Evolutionary conservation across 1,139 yeast genomes (phyloP).

Genomic region (Suzukiozyma palmioleophila): DNA sequence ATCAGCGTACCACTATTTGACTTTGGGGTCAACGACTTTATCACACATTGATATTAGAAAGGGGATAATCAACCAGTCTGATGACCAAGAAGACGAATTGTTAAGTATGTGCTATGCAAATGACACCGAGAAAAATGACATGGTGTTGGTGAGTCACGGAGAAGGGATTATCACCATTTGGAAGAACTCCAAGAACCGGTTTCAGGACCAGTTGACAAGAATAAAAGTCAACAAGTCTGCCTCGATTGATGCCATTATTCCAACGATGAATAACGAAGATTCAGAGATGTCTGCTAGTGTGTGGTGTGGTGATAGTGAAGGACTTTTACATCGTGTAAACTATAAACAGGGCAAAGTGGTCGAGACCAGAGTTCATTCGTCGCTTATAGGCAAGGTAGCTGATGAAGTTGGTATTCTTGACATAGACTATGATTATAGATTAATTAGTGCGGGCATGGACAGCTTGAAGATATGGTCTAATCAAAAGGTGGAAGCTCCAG

Average conservation of each 20-base stretch:
- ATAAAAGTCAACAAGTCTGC: conserved; percentile 67
- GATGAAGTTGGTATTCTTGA: conserved; percentile 74
- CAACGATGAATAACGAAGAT: conserved; percentile 69
- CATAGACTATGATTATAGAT: conserved; percentile 72
- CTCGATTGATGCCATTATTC: conserved; percentile 71
- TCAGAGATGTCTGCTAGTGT: conserved; percentile 48
- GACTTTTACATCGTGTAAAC: conserved; percentile 67
- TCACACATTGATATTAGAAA: conserved; percentile 78
- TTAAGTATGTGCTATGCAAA: conserved; percentile 64
- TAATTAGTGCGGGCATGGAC: conserved; percentile 83
- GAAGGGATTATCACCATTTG: conserved; percentile 92
- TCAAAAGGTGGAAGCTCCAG: conserved; percentile 16
- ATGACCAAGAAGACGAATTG: conserved; percentile 91
- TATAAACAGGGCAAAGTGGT: conserved; percentile 59
- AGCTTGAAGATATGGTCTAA: conserved; percentile 68
- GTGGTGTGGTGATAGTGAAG: conserved; percentile 87
- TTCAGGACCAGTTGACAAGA: conserved; percentile 78
- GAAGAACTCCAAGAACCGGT: conserved; percentile 64
- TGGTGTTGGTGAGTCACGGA: conserved; percentile 74
- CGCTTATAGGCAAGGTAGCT: conserved; percentile 26
- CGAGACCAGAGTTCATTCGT: conserved; percentile 65
- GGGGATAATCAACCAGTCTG: conserved; percentile 60
- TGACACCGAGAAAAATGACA: conserved; percentile 59
- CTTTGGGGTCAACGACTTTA: conserved; percentile 80
- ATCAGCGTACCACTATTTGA: conserved; percentile 75